A percentile compares a stretch with the other conserved stretches of the same genome.
phyloP scores from a whole-genome alignment of 371 early-diverging fungal species.

The Choanephora cucurbitarum region DNA sequence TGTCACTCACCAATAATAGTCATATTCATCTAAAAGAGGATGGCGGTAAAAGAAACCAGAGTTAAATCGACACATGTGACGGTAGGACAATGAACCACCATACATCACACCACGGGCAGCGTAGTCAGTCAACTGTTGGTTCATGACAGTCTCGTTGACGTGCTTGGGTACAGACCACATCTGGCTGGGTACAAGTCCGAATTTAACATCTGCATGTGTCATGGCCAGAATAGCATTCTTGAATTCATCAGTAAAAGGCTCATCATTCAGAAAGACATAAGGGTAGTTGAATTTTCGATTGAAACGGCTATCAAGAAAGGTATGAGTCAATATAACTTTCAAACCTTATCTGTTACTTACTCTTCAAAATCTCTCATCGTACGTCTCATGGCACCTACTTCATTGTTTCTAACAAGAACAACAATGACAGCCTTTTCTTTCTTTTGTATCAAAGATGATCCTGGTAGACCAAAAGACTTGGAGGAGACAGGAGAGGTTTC shows the following conservation, averaged over 20 bases:
- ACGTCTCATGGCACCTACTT: slow-evolving; percentile 67
- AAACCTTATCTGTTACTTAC: no score
- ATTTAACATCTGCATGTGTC: slow-evolving; percentile 62
- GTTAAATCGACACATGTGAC: slow-evolving; percentile 59
- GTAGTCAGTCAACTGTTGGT: slow-evolving; percentile 55
- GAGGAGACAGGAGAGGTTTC: no score
- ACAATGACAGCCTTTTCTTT: slow-evolving; percentile 56
- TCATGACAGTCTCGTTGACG: slow-evolving; percentile 65
- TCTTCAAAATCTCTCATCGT: slow-evolving; percentile 83
- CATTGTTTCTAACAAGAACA: slow-evolving; percentile 73
- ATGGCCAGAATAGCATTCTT: slow-evolving; percentile 58
- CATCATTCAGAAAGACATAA: slow-evolving; percentile 89
- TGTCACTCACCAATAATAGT: slow-evolving; percentile 88
- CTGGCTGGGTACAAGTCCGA: slow-evolving; percentile 65
- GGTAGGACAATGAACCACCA: slow-evolving; percentile 40
- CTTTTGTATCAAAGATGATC: neutral
- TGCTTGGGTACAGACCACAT: slow-evolving; percentile 74
- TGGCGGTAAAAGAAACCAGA: slow-evolving; percentile 95
- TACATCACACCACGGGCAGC: slow-evolving; percentile 72
- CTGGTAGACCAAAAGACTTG: no score
- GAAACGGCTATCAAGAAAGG: slow-evolving; percentile 61
- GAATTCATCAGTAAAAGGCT: slow-evolving; percentile 76
- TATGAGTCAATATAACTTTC: neutral
- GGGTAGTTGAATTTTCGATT: slow-evolving; percentile 87
- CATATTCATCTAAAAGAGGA: slow-evolving; percentile 74